Conservation (phyloP, 768 basidiomycete genomes). For the Cyathus striatus region DNA sequence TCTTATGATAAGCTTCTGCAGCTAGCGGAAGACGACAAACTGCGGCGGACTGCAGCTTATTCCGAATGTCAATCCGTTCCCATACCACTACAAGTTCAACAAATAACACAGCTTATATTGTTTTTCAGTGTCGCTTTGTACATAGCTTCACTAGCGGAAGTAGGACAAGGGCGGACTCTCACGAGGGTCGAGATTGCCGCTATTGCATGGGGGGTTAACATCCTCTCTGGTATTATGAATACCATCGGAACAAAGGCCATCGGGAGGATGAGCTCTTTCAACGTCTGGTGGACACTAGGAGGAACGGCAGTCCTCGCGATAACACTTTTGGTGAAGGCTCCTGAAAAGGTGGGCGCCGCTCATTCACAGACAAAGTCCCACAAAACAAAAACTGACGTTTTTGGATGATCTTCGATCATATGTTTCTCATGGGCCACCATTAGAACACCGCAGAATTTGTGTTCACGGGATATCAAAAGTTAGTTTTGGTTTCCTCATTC, state of each 20-base stretch:
- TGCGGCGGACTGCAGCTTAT: too few relatives aligned
- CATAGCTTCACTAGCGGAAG: constrained; percentile 48
- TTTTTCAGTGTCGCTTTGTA: constrained; percentile 50
- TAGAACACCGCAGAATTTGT: constrained; percentile 52
- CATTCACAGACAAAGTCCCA: too few relatives aligned
- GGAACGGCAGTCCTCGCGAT: constrained; percentile 55
- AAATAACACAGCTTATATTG: too few relatives aligned
- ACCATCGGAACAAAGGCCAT: constrained; percentile 54
- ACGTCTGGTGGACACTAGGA: constrained; percentile 58
- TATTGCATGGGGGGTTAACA: constrained; percentile 55
- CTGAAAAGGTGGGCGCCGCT: constrained; percentile 36
- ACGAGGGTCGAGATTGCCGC: constrained; percentile 44
- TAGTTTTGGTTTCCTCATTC: constrained; percentile 4
- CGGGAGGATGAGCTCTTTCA: constrained; percentile 49
- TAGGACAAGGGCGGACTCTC: constrained; percentile 37
- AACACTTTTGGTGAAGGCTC: constrained; percentile 51
- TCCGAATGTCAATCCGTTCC: too few relatives aligned
- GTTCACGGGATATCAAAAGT: constrained; percentile 56
- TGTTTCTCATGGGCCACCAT: too few relatives aligned
- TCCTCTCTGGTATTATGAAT: constrained; percentile 49
- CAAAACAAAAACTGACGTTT: background rate
- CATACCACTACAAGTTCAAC: too few relatives aligned
- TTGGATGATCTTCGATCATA: background rate
- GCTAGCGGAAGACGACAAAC: too few relatives aligned
- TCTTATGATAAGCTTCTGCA: too few relatives aligned